Base-by-base conservation (phyloP, 352 stramenopile genomes). In the Pythium folliculosum region DNA sequence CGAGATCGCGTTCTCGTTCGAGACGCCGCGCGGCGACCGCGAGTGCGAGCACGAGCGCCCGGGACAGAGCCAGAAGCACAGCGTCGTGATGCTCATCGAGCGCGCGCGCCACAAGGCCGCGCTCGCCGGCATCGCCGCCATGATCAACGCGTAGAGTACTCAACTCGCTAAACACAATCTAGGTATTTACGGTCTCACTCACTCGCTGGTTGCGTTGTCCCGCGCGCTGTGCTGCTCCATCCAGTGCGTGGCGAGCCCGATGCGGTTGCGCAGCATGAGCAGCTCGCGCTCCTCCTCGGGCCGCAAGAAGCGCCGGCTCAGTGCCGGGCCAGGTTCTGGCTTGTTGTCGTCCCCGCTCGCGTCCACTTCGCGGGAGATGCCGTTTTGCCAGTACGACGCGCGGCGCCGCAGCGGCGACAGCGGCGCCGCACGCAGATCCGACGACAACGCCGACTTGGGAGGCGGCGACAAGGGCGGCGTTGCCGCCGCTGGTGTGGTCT, bases 91-190 rank as follows among this genome's bases (percentile, higher is more conserved):
- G 74, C 77, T 95, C 51, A 80, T 95, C 30, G 69, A 89, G 72
- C 81, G 85, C 60, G 56, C 81, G 59, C 92, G 88, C 59, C 87
- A 95, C 81, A 93, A 94, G 67, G 85, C 77, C n/a, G 83, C 87
- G 59, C 73, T 94, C 51, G 65, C 77, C 59, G 91, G 56, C 53
- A 92, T 95, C 65, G 77, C 82, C 48, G 76, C 78, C 45, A 95
- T 94, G 85, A 90, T 95, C 72, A 91, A 92, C 66, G 73, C 77
- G 70, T 95, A 91, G 85, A 17, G 10, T 43, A 43, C 37, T 43
- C 27, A 6, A 43, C 37, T 43, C 27, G 2, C 27, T 32, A 32
- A 30, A 53, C 47, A 37, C 37, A 56, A 45, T 49, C 23, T 45
- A 63, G 57, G n/a, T 50, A 50, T 50, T 50, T 50, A 50, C 44